Base-by-base conservation (phyloP, 2,329 filamentous ascomycete genomes). In the Scedosporium boydii region DNA sequence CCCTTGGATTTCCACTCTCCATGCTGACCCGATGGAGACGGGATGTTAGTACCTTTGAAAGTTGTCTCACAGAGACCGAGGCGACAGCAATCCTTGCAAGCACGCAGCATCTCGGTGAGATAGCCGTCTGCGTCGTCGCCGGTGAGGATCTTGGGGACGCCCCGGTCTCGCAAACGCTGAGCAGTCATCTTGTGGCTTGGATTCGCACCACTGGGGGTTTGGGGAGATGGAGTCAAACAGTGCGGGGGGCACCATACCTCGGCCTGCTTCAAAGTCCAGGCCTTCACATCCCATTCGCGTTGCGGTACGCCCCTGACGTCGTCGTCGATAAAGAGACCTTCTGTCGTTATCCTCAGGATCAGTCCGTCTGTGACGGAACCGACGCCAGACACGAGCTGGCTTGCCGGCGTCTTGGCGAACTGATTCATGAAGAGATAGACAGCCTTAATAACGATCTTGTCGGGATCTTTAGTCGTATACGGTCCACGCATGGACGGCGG, bases 221-320 rank as follows among this genome's bases (percentile, higher is more conserved):
- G 73, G 67, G 74, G 73, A 68, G 73, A 74, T 67, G 74, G 72
- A 71, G 77, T 78, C 72, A 83, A 77, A 73, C 77, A 84, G 74
- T 87, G 84, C 70, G 84, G 81, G 70, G 86, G 85, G 72, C 88
- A 92, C 85, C 88, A 91, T 79, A 95, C 87, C 83, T 98, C 95
- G 74, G 96, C 86, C 67, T 89, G 79, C 77, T 96, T 97, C 76
- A 99, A 84, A 53, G 92, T 96, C 95, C 95, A 98, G 27, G 93
- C 93, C 75, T 98, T 98, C 71, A 98, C 87, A 73, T 99, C 95
- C 95, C 95, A 99, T 77, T 99, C 95, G 64, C 95, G 87, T 76
- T 98, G 92, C n/a, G 91, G 87, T 16, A 97, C 91, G 65, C 87
- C 87, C 55, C 93, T 87, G 60, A 97, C 85, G 73, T 98, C 95